A percentile compares a stretch with the other conserved stretches of the same genome.
Conservation (phyloP, 108 stramenopile species). For the Pseudonitzschia pungens region DNA sequence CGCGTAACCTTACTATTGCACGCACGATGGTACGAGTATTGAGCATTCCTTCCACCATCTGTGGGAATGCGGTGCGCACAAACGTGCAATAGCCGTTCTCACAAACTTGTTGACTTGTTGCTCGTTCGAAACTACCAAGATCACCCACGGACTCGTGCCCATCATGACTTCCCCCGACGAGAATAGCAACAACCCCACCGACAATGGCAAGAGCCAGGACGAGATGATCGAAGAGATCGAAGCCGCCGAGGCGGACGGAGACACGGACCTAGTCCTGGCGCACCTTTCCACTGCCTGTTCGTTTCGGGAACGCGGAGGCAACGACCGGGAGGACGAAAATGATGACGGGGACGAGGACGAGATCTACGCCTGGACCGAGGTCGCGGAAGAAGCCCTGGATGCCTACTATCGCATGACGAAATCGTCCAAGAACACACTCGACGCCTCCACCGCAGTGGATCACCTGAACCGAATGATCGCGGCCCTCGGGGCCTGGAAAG, state of each 20-base stretch:
- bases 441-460: too few relatives aligned
- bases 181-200: too few relatives aligned
- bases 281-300: neutral
- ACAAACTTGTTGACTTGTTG: too few relatives aligned
- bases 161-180: too few relatives aligned
- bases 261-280: neutral
- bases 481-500: neutral
- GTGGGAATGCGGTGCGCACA: too few relatives aligned
- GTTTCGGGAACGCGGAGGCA: neutral
- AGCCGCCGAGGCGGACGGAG: constrained; percentile 15
- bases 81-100: too few relatives aligned
- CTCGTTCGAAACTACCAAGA: too few relatives aligned
- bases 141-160: too few relatives aligned
- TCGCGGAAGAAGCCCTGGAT: constrained; percentile 9
- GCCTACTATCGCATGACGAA: constrained; percentile 17
- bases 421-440: neutral
- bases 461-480: neutral
- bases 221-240: constrained; percentile 11
- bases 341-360: neutral
- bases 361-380: constrained; percentile 15
- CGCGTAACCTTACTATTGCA: too few relatives aligned
- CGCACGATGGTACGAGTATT: too few relatives aligned
- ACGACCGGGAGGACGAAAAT: neutral
- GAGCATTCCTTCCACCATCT: too few relatives aligned
- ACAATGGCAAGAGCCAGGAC: too few relatives aligned